Conservation (phyloP, 352 stramenopile species). For the Phytophthora citricola region DNA sequence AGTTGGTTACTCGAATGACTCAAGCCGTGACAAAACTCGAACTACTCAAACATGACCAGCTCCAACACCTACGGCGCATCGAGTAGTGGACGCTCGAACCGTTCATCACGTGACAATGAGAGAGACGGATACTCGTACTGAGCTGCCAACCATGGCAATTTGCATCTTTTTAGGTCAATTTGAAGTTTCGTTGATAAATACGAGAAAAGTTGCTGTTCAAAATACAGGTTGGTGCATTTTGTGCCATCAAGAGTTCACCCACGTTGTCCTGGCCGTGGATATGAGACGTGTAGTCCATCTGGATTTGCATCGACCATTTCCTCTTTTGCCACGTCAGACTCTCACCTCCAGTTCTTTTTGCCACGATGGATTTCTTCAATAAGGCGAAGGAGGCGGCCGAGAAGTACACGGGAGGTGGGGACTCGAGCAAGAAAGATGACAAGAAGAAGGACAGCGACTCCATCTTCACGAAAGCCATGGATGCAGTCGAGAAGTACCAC, state of each 20-base stretch:
- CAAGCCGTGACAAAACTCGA: not conserved
- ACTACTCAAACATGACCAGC: not conserved
- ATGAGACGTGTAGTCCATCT: constrained; percentile 17
- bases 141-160: not conserved
- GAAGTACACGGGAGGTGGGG: constrained; percentile 19
- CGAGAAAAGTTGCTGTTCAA: too few relatives aligned
- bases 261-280: constrained; percentile 22
- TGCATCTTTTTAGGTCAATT: not conserved
- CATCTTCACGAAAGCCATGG: constrained; percentile 29
- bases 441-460: constrained; percentile 29
- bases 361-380: constrained; percentile 34
- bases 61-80: not conserved
- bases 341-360: not conserved
- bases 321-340: constrained; percentile 16
- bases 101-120: not conserved
- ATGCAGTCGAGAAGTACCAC: constrained; percentile 33
- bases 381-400: constrained; percentile 33
- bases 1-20: not conserved
- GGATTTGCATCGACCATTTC: constrained; percentile 20
- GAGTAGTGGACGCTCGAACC: not conserved
- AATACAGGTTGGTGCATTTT: too few relatives aligned
- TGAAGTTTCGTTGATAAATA: not conserved
- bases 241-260: constrained; percentile 20
- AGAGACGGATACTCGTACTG: constrained; percentile 4
- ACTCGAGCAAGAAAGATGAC: constrained; percentile 19